phyloP scores from a whole-genome alignment of 345 rosid species.

The Physaria fendleri region DNA sequence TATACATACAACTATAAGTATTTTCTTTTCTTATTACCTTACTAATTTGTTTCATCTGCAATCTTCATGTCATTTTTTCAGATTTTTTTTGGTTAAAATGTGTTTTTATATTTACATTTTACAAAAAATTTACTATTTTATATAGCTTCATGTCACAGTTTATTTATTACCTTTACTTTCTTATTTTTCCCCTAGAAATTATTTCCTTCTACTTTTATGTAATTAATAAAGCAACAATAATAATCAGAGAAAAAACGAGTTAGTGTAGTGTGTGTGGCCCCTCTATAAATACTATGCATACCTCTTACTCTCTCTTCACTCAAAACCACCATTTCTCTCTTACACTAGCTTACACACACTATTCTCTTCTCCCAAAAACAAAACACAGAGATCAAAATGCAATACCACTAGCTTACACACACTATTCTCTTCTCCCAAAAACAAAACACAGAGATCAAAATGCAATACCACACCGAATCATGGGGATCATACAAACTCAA shows the following conservation, averaged over 20 bases:
- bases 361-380: neutral
- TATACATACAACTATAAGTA: too few relatives aligned
- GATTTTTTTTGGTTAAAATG: neutral
- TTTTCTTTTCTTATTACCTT: too few relatives aligned
- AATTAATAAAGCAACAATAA: neutral
- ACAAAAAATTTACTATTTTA: too few relatives aligned
- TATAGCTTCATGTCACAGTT: too few relatives aligned
- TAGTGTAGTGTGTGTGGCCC: neutral
- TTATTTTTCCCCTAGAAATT: too few relatives aligned
- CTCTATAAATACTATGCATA: slow-evolving; percentile 48
- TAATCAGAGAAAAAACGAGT: neutral
- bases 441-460: neutral
- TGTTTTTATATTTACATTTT: too few relatives aligned
- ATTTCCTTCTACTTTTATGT: too few relatives aligned
- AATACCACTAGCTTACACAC: too few relatives aligned
- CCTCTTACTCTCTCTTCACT: slow-evolving; percentile 21
- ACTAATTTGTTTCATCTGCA: slow-evolving; percentile 2
- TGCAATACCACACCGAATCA: slow-evolving; percentile 48
- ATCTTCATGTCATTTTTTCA: slow-evolving; percentile 7
- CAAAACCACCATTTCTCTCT: slow-evolving; percentile 4
- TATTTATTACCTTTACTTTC: neutral
- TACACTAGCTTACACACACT: neutral
- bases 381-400: neutral
- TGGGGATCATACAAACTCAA: slow-evolving; percentile 46
- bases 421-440: neutral